Evolutionary conservation across 306 rosid species (phyloP).

Genomic region (Cucumis sativus): DNA sequence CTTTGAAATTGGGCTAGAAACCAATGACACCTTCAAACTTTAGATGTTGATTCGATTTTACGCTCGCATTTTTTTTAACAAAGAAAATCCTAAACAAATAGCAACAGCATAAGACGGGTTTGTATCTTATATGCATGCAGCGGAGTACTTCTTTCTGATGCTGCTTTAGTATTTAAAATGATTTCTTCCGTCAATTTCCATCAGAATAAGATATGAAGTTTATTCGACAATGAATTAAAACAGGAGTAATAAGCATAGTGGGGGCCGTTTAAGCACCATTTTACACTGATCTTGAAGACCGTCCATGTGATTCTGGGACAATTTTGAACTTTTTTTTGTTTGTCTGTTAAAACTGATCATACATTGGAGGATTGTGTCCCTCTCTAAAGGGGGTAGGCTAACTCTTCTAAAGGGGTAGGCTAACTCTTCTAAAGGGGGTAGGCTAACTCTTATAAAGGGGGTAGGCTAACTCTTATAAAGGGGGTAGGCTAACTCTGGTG

Average conservation of each 20-base stretch:
- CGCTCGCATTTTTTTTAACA: background rate
- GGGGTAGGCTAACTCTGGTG: too few species aligned
- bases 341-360: too few species aligned
- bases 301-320: too few species aligned
- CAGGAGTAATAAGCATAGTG: background rate
- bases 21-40: background rate
- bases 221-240: background rate
- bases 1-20: background rate
- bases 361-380: too few species aligned
- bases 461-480: too few species aligned
- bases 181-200: background rate
- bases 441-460: too few species aligned
- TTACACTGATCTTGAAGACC: too few species aligned
- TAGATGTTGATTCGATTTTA: background rate
- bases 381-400: too few species aligned
- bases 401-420: too few species aligned
- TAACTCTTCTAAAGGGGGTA: too few species aligned
- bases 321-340: too few species aligned
- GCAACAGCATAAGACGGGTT: background rate
- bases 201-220: background rate
- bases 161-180: background rate
- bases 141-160: background rate
- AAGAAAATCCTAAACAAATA: background rate
- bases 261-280: background rate
- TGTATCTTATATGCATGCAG: background rate